phyloP scores from a whole-genome alignment of 2,329 filamentous ascomycete genomes.

The Paracoccidioides brasiliensis region DNA sequence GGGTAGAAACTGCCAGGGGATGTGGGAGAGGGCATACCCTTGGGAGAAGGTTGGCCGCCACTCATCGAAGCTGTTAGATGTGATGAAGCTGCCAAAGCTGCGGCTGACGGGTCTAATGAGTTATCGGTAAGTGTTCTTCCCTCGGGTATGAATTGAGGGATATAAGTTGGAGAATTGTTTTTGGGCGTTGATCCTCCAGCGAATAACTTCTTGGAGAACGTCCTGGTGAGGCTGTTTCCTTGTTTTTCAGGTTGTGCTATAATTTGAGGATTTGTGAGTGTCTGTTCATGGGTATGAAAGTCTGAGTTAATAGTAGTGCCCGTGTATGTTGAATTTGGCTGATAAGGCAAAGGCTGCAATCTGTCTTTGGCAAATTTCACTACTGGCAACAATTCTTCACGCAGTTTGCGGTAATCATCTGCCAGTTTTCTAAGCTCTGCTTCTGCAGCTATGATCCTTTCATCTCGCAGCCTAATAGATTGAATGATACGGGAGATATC shows the following conservation, averaged over 20 bases:
- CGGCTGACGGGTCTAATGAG: conserved; percentile 52
- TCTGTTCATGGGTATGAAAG: conserved; percentile 20
- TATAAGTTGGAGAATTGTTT: conserved; percentile 59
- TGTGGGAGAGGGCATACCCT: conserved; percentile 34
- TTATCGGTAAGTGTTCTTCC: conserved; percentile 42
- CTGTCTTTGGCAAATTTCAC: conserved; percentile 85
- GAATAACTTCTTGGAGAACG: conserved; percentile 61
- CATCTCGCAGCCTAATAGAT: conserved; percentile 77
- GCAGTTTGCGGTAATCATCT: conserved; percentile 75
- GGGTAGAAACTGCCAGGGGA: conserved; percentile 29
- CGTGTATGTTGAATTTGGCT: conserved; percentile 20
- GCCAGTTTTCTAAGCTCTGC: conserved; percentile 69
- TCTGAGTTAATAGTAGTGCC: conserved; percentile 18
- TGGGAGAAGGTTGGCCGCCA: conserved; percentile 42
- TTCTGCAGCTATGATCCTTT: conserved; percentile 74
- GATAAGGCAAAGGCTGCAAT: conserved; percentile 66
- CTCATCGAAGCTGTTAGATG: conserved; percentile 50
- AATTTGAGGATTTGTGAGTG: conserved; percentile 28
- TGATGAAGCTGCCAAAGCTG: conserved; percentile 56
- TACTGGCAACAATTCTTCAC: conserved; percentile 84
- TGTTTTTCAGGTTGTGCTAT: conserved; percentile 27
- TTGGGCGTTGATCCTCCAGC: conserved; percentile 61
- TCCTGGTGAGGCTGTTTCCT: conserved; percentile 49
- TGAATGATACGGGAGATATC: conserved; percentile 86
- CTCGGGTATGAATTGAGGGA: conserved; percentile 54